Percentiles rank a stretch among this genome's conserved stretches.
Evolutionary conservation across 2,329 filamentous ascomycete species (phyloP).

Genomic region (Ophiostoma novo-ulmi): DNA sequence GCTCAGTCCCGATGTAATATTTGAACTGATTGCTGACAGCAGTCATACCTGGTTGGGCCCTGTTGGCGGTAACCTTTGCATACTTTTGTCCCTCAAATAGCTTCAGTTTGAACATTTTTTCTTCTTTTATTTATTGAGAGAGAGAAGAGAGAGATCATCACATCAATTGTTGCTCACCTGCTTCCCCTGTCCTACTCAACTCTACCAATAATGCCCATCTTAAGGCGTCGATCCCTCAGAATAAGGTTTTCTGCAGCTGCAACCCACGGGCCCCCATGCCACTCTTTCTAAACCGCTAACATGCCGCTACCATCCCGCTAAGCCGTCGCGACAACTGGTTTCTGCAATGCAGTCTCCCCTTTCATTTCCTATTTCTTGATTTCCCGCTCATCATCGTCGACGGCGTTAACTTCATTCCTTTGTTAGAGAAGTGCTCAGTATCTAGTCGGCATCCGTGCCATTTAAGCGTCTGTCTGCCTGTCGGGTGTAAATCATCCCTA

Average conservation of each 20-base stretch:
- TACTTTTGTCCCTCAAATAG: background rate
- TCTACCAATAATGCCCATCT: too few species aligned
- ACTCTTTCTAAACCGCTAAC: background rate
- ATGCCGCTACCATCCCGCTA: background rate
- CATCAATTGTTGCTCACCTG: too few species aligned
- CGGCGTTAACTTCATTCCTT: background rate
- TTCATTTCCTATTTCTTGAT: slow-evolving; percentile 11
- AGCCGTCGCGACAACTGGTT: background rate
- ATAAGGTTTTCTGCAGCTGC: slow-evolving; percentile 13
- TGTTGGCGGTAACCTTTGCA: background rate
- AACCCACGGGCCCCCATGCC: background rate
- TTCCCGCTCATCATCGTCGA: background rate
- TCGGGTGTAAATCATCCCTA: too few species aligned
- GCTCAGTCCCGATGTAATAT: background rate
- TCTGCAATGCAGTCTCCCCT: slow-evolving; percentile 1
- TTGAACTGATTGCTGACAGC: background rate
- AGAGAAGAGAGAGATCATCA: too few species aligned
- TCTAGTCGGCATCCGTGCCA: background rate
- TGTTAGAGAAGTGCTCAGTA: background rate
- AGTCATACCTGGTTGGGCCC: background rate
- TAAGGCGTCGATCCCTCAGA: background rate
- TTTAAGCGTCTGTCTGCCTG: background rate
- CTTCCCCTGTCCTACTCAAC: too few species aligned
- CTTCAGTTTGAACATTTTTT: too few species aligned
- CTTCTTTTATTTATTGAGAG: too few species aligned